Base-by-base conservation (phyloP, 2,329 filamentous ascomycete species). In the Fusarium sp. region DNA sequence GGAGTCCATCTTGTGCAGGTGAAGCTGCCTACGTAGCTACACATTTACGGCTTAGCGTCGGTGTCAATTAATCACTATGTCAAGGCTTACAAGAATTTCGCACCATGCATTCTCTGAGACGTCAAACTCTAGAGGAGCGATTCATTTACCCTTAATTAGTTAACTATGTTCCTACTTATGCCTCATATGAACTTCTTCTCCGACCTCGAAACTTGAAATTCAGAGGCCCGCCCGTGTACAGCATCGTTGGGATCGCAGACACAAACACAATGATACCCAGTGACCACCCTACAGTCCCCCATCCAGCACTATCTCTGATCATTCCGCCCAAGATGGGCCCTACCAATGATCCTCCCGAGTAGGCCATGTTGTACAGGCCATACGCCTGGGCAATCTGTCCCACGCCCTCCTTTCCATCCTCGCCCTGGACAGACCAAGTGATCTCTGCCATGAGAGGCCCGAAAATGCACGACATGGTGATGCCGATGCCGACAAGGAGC, bases 391-490 rank as follows among this genome's bases (percentile, higher is more conserved):
- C 82, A 63, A 81, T 81, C 8, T 82, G 80, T 16, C 75, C 77
- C 9, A 59, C 71, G 24, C 72, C 73, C 38, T 70, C 68, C 18
- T 71, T 72, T 4, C 73, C 74, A 60, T 75, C 72, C 18, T 75
- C 71, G 13, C 61, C 68, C 57, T 79, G 70, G 10, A 80, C 73
- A 5, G 80, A 71, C 79, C 79, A 83, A 38, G 79, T 81, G 42
- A 83, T 82, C 71, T 83, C 81, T 3, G 81, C 82, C 77, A 82
- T 83, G 62, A 83, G 52, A 4, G 81, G 80, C 3, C 78, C 79
- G 22, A 82, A 78, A n/a, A 82, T 78, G n/a, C 78, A 80, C 10
- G 77, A 69, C 56, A 79, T 70, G 3, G 78, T 77, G 10, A 82
- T 64, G 2, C 81, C 81, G 8, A 83, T 54, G 9, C 80, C 80